Percentiles rank a stretch among this genome's conserved stretches.
Evolutionary conservation across 1,284 basidiomycete genomes (phyloP).

Genomic region (Fomitopsis betulina): DNA sequence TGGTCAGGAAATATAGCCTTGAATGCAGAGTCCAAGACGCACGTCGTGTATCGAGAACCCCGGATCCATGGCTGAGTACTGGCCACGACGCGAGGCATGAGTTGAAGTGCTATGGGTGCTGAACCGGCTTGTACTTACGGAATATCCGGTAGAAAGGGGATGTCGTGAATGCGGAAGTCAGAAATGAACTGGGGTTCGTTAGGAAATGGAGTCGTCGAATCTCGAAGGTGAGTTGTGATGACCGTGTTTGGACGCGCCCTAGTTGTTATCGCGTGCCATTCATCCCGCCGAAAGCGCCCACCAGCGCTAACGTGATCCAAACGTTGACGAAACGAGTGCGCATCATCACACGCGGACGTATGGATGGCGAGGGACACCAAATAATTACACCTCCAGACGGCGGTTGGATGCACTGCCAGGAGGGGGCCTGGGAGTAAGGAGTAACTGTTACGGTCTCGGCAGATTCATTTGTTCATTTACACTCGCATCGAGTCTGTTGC

Average conservation of each 20-base stretch:
- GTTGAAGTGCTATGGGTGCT: background rate
- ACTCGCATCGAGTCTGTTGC: too few relatives aligned
- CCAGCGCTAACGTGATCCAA: background rate
- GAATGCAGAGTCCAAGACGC: constrained; percentile 20
- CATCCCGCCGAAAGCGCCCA: background rate
- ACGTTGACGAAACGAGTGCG: too few relatives aligned
- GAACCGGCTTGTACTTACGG: background rate
- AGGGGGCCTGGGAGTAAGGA: too few relatives aligned
- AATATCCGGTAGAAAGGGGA: background rate
- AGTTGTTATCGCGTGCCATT: constrained; percentile 2
- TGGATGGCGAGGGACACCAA: too few relatives aligned
- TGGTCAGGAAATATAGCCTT: background rate
- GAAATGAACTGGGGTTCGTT: background rate
- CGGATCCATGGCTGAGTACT: constrained; percentile 50
- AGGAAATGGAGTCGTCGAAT: constrained; percentile 8
- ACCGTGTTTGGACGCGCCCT: constrained; percentile 18
- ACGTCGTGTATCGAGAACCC: constrained; percentile 57
- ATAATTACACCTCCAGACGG: too few relatives aligned
- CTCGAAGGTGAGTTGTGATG: constrained; percentile 18
- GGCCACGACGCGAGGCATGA: background rate
- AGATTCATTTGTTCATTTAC: too few relatives aligned
- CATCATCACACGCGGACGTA: too few relatives aligned
- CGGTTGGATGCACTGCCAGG: too few relatives aligned
- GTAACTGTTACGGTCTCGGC: too few relatives aligned
- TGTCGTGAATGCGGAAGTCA: background rate